Base-by-base conservation (phyloP, 106 monocot species). In the Agapanthus africanus region DNA sequence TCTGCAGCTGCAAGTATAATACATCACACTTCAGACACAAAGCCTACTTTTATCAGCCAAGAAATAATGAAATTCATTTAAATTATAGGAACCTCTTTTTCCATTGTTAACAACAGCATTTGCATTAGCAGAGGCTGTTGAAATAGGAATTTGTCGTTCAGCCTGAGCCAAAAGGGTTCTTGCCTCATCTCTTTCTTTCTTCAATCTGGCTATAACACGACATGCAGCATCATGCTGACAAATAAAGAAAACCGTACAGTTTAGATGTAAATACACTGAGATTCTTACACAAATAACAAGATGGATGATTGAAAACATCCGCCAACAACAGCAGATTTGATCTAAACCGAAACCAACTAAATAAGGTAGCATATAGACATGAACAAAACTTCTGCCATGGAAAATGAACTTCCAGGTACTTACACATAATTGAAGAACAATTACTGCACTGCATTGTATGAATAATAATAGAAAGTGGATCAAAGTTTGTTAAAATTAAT, bases 171-270 rank as follows among this genome's bases (percentile, higher is more conserved):
- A 80, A 56, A 97, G 76, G 33, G 51, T 47, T 71, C 91, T 82
- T 31, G 95, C 91, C 50, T 92, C 91, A 84, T 97, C 95, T 68
- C 91, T 86, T 83, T 97, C 95, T 61, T 91, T 97, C 68, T 89
- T 91, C 27, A 91, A 63, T 74, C 91, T 91, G 38, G 97, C 97
- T 65, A 97, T 97, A 67, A 97, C 97, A 74, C 97, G 91, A 67
- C 89, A 88, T 68, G 97, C 97, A 57, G 97, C 97, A 82, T 97
- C 97, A 79, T 92, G 91, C 97, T 97, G 86, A 26, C 56, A 49
- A 63, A 67, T 15, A 4, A 42, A 23, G n/a, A 40, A 3, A 39
- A 2, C 3, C 13, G 40, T 26, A 19, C 19, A 61, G 3, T 32
- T 59, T 15, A 59, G 59, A 31, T 0, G 3, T 31, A 6, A 65